Evolutionary conservation across 768 basidiomycete species (phyloP).

Genomic region (Lanmaoa pseudosensibilis): DNA sequence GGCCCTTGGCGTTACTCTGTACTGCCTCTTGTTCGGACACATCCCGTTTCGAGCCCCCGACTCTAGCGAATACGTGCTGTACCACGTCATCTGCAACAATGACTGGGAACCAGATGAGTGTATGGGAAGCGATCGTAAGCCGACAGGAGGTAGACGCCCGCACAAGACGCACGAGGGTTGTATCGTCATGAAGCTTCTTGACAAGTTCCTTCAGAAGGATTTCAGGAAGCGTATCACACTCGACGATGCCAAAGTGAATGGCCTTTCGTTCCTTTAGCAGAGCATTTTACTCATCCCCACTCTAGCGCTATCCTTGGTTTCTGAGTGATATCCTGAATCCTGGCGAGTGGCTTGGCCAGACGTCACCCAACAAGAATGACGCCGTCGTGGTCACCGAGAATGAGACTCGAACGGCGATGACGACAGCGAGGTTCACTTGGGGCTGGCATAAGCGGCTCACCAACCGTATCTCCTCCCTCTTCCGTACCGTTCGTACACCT

Average conservation of each 20-base stretch:
- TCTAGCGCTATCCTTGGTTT: conserved; percentile 64
- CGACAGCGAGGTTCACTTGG: conserved; percentile 62
- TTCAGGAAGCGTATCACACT: conserved; percentile 70
- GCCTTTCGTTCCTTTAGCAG: background rate
- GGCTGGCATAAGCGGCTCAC: conserved; percentile 47
- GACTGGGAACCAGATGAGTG: conserved; percentile 66
- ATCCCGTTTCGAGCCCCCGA: conserved; percentile 71
- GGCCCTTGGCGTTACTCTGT: conserved; percentile 96
- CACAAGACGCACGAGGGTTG: conserved; percentile 49
- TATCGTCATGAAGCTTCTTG: conserved; percentile 69
- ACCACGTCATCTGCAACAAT: conserved; percentile 72
- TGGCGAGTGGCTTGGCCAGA: conserved; percentile 67
- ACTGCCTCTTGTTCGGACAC: conserved; percentile 87
- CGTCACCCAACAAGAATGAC: conserved; percentile 48
- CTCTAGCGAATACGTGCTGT: conserved; percentile 71
- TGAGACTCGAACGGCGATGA: conserved; percentile 77
- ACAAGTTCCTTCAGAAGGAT: conserved; percentile 80
- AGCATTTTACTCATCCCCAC: background rate
- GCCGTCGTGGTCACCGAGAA: conserved; percentile 66
- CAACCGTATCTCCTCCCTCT: conserved; percentile 48
- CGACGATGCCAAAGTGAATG: conserved; percentile 75
- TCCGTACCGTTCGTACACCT: conserved; percentile 42
- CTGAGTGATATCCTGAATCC: conserved; percentile 65
- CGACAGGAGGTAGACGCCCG: conserved; percentile 62
- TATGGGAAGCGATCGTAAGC: conserved; percentile 72